These are phyloP conservation scores for Paramyrothecium roridum DNA, from an alignment of 2,329 filamentous ascomycete species.

Conservation along the genomic window DNA sequence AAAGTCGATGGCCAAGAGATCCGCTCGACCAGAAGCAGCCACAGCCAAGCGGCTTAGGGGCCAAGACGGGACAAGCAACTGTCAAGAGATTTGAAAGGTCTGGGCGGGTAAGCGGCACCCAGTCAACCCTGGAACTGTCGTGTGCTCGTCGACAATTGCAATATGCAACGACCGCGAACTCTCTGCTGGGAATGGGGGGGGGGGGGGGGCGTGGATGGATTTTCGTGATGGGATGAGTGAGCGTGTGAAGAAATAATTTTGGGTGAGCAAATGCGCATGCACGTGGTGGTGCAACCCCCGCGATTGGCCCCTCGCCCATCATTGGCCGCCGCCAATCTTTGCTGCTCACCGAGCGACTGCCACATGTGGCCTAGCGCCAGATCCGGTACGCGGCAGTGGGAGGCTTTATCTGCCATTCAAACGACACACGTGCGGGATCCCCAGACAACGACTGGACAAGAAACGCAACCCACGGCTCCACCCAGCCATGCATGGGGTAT, in stretches of 20 bases:
- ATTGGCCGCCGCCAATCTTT: not conserved
- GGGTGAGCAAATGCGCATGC: not conserved
- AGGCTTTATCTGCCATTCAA: not conserved
- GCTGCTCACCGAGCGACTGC: not conserved
- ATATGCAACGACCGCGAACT: no score
- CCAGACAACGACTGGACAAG: not conserved
- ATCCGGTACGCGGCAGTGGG: not conserved
- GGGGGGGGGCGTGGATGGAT: no score
- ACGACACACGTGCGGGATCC: not conserved
- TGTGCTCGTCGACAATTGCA: not conserved
- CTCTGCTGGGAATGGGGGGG: no score
- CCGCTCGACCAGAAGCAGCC: not conserved
- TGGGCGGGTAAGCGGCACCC: not conserved
- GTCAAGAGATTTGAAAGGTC: not conserved
- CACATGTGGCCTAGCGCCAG: not conserved
- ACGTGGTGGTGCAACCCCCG: not conserved
- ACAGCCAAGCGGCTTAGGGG: not conserved
- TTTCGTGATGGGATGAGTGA: no score
- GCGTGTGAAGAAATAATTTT: no score
- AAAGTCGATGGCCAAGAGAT: not conserved
- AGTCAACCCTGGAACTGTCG: not conserved
- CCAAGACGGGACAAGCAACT: not conserved
- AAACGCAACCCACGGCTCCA: not conserved
- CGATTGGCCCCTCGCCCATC: not conserved
- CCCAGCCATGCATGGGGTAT: not conserved